Evolutionary conservation across 148 eudicot genomes (phyloP), one percentile per base, ranked within the genome.

Genomic region (Persicaria maculosa): DNA sequence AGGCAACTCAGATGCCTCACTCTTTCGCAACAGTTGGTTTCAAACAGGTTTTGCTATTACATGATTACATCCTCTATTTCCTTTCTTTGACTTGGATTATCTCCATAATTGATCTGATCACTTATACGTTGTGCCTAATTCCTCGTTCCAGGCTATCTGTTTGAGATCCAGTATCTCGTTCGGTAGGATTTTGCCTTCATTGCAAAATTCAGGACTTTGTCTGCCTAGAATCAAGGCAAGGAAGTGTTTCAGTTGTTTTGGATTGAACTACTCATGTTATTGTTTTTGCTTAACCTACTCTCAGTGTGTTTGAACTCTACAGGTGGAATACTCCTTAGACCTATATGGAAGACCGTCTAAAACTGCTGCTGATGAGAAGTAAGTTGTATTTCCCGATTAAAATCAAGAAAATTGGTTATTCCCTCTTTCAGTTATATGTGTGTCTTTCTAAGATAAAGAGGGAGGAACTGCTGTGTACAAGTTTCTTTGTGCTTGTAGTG

Each of bases 351-450:
- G 65, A 53, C 72, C 77, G 15, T 55, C 71, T 36, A 45, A 71
- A 68, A 44, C 82, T 15, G 78, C 72, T 74, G 74, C 80, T 64
- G 75, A 47, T 72, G 82, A 84, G 82, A 90, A 84, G 96, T 91
- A 78, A 52, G 88, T 58, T 46, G 4, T 69, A 74, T 48, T 14
- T 79, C 22, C 50, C 72, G 52, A 50, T 47, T 59, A 59, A 20
- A 20, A 17, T 31, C 14, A 4, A 40, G 17, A 47, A 19, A 36
- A 25, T n/a, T 71, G 50, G 69, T 9, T 19, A 36, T 74, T 48
- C 31, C 50, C 46, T 36, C 25, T 53, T 67, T 68, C 25, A 20
- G 50, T 20, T 44, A 11, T 52, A n/a, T 74, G 3, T 17, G 14
- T 17, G 14, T 64, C 44, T 31, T 4, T 64, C 68, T 45, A 64